Percentiles rank a stretch among this genome's conserved stretches.
phyloP scores from a whole-genome alignment of 192 early-diverging fungal species.

The Backusella psychrophila region DNA sequence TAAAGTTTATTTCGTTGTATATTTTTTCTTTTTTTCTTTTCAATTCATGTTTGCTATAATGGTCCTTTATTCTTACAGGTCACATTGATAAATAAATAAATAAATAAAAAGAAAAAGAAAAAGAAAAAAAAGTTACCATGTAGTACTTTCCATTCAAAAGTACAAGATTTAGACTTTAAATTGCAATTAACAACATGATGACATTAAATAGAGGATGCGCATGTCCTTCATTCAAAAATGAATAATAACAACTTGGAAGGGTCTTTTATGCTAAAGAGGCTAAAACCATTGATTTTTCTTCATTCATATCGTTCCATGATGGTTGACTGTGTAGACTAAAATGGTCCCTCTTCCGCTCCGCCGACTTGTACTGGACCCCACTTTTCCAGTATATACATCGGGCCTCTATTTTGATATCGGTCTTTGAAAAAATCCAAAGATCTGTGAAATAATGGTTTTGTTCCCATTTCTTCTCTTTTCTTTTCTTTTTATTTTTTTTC shows the following conservation, averaged over 20 bases:
- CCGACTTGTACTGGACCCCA: not conserved
- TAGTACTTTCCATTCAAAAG: not conserved
- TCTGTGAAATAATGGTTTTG: not conserved
- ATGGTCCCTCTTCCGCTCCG: not conserved
- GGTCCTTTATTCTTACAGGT: not conserved
- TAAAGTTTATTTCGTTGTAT: not conserved
- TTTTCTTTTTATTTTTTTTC: conserved; percentile 4
- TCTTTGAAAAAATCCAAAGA: not conserved
- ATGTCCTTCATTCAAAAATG: not conserved
- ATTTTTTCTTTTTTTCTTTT: not conserved
- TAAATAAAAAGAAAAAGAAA: too few relatives aligned
- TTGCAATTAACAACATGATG: not conserved
- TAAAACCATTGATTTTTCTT: not conserved
- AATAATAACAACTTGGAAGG: not conserved
- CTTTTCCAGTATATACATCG: not conserved
- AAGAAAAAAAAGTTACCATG: not conserved
- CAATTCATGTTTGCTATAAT: not conserved
- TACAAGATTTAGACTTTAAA: not conserved
- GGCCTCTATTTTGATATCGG: not conserved
- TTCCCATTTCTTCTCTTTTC: not conserved
- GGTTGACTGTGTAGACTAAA: not conserved
- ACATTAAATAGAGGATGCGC: not conserved
- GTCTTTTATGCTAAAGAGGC: not conserved
- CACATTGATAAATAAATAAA: not conserved
- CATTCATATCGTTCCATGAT: not conserved